phyloP scores from a whole-genome alignment of 129 eudicot genomes.

The Pseudognaphalium luteoalbum region DNA sequence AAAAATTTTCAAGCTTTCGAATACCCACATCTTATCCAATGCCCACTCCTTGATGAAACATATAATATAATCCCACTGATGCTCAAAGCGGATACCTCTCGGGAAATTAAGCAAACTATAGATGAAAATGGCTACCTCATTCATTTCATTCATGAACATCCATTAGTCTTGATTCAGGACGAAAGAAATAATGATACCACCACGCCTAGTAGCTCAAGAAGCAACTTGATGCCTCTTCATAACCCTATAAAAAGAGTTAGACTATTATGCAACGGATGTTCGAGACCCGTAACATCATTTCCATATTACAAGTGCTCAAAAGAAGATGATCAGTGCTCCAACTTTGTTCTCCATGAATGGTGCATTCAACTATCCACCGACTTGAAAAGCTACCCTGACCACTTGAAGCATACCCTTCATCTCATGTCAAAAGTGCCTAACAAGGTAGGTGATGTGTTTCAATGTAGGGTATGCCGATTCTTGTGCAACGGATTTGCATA shows the following conservation, averaged over 20 bases:
- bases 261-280: constrained; percentile 16
- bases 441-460: not conserved
- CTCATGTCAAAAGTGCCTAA: not conserved
- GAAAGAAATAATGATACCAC: not conserved
- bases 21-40: not conserved
- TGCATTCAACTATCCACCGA: not conserved
- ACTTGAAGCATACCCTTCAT: not conserved
- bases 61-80: constrained; percentile 3
- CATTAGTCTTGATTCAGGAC: not conserved
- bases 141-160: constrained; percentile 1
- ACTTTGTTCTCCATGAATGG: constrained; percentile 19
- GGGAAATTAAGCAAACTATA: not conserved
- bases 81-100: not conserved
- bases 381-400: not conserved
- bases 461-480: not conserved
- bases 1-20: constrained; percentile 2
- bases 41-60: constrained; percentile 13
- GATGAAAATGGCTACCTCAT: not conserved
- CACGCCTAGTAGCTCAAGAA: not conserved
- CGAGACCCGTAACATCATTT: not conserved
- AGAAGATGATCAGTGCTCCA: not conserved
- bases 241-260: constrained; percentile 13
- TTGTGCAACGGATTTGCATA: constrained; percentile 1
- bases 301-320: constrained; percentile 17
- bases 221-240: not conserved